A percentile compares a stretch with the other conserved stretches of the same genome.
Conservation (phyloP, 441 rosid genomes). For the Eutrema salsugineum region DNA sequence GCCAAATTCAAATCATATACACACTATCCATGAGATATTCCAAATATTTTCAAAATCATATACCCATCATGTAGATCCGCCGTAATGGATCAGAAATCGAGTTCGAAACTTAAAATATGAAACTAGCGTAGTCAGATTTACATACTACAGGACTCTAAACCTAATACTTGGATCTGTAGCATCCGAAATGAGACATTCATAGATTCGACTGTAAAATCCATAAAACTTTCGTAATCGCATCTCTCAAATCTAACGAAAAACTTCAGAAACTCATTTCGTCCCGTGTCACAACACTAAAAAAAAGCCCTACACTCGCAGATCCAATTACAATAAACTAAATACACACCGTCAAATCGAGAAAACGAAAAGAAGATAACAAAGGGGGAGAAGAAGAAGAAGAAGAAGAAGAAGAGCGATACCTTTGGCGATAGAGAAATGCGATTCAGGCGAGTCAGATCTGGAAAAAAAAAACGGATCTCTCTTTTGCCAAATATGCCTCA, state of each 20-base stretch:
- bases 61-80: neutral
- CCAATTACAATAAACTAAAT: neutral
- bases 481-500: neutral
- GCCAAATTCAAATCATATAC: neutral
- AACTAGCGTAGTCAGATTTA: neutral
- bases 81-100: neutral
- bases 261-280: neutral
- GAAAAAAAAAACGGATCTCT: constrained; percentile 6
- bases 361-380: neutral
- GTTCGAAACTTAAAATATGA: neutral
- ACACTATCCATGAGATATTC: neutral
- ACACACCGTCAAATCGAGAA: neutral
- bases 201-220: neutral
- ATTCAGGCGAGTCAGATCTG: constrained; percentile 1
- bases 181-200: neutral
- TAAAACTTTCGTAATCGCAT: neutral
- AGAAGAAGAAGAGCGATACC: constrained; percentile 19
- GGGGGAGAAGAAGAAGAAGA: no score
- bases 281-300: neutral
- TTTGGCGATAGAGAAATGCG: neutral
- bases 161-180: neutral
- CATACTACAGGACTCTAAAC: neutral
- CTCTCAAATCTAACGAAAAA: neutral
- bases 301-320: neutral
- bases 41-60: neutral